These are phyloP conservation scores for Aspergillus melleus DNA, from an alignment of 2,329 filamentous ascomycete species.

Conservation along the genomic window DNA sequence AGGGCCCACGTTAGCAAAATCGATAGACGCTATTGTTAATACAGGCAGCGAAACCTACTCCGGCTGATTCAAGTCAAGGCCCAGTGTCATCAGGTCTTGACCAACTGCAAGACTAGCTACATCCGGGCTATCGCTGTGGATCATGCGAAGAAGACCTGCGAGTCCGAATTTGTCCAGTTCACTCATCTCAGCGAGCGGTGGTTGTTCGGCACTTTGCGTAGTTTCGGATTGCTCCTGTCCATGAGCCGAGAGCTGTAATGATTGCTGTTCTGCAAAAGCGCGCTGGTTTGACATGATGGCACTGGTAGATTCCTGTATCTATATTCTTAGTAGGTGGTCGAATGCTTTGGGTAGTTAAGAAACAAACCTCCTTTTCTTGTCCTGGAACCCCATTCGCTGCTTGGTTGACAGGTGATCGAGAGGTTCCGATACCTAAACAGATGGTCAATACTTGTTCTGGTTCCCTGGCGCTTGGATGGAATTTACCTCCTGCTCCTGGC, in stretches of 20 bases:
- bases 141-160: constrained; percentile 59
- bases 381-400: constrained; percentile 43
- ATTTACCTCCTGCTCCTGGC: constrained; percentile 29
- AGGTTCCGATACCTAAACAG: constrained; percentile 34
- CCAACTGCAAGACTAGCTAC: constrained; percentile 58
- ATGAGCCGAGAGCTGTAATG: constrained; percentile 37
- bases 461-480: not conserved
- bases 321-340: not conserved
- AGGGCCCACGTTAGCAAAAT: constrained; percentile 21
- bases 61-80: constrained; percentile 63
- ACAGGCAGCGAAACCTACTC: constrained; percentile 49
- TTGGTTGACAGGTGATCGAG: constrained; percentile 46
- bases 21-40: not conserved
- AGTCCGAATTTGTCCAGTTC: constrained; percentile 62
- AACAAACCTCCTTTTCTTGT: constrained; percentile 43
- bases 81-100: constrained; percentile 63
- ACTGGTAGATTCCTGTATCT: constrained; percentile 37
- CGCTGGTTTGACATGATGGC: constrained; percentile 34
- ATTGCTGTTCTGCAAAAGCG: constrained; percentile 37
- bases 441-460: not conserved
- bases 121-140: constrained; percentile 55
- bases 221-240: constrained; percentile 35
- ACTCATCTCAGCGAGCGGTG: constrained; percentile 56
- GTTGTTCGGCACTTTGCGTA: constrained; percentile 38
- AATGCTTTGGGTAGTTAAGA: not conserved